Evolutionary conservation across 805 yeast genomes (phyloP), one percentile per base, ranked within the genome.

Genomic region (Metschnikowia amazonensis): DNA sequence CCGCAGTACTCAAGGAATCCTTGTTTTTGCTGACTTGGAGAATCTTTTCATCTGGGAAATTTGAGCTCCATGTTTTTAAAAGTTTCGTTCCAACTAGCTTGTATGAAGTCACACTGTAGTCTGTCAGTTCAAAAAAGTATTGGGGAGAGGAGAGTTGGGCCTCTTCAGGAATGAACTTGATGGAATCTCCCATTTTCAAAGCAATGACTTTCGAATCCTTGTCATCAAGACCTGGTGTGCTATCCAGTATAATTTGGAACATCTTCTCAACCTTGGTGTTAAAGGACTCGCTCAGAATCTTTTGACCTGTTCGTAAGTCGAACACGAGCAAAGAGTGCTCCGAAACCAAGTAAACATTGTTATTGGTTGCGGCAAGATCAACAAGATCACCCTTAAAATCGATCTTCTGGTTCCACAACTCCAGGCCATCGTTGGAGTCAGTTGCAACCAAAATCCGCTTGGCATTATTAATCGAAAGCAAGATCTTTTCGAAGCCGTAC

Each of bases 1-100:
- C 60, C 11, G 84, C 82, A 0, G 84, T 47, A 2, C 70, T 60
- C 30, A 49, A 50, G 2, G 60, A 45, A 29, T 58, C 59, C 3
- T 28, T 40, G 5, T 66, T 64, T 36, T 59, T 63, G 18, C 53
- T 36, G 17, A 62, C 55, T 4, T 48, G 41, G 0, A 66, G 25
- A 11, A 59, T 50, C 33, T 36, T 42, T 44, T 58, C 65, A 18
- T 47, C 49, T 4, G 37, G 29, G 18, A 48, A 48, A 3, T 43
- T 11, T 43, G 67, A 66, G 27, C 48, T 51, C 75, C 75, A 71
- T 2, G 69, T 67, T 17, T 51, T 45, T 3, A 42, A 25, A 2
- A 65, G 50, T 7, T 36, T 16, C 1, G 31, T 35, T 3, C 46
- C 46, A 1, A 47, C 46, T n/a, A 64, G 27, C 25, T 52, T 56